Conservation (phyloP, 78 protist genomes). For the Dictyostelium firmibasis region DNA sequence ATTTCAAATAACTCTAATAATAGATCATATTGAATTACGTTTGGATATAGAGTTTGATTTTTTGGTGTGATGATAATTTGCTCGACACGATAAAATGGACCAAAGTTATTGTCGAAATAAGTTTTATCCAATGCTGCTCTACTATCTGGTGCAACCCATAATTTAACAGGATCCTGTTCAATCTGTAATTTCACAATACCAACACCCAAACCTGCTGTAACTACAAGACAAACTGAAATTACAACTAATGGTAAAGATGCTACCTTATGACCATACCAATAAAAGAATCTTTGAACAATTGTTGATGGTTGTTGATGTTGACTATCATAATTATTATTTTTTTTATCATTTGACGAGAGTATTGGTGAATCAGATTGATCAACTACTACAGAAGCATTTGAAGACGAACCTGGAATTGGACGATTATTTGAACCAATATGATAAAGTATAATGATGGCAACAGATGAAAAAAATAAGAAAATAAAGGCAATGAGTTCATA, state of each 20-base stretch:
- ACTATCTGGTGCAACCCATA: conserved; percentile 69
- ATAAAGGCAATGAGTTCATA: neutral
- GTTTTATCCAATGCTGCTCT: conserved; percentile 60
- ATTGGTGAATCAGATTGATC: neutral
- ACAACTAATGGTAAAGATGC: neutral
- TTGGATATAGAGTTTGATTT: neutral
- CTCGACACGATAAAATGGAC: conserved; percentile 77
- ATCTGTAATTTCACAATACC: conserved; percentile 26
- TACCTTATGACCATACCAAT: conserved; percentile 18
- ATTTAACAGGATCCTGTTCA: conserved; percentile 70
- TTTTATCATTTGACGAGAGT: neutral
- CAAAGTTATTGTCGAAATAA: conserved; percentile 77
- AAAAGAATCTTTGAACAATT: conserved; percentile 36
- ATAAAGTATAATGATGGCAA: neutral
- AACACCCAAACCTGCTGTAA: neutral
- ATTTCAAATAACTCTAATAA: neutral
- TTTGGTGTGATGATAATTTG: conserved; percentile 61
- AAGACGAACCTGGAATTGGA: conserved; percentile 39
- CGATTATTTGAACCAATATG: neutral
- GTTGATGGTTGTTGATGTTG: neutral
- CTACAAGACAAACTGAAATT: neutral
- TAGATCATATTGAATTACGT: neutral
- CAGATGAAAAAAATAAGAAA: neutral
- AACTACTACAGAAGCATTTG: neutral
- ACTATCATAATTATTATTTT: neutral